Evolutionary conservation across 2,329 filamentous ascomycete species (phyloP).

Genomic region (Colletotrichum tabaci): DNA sequence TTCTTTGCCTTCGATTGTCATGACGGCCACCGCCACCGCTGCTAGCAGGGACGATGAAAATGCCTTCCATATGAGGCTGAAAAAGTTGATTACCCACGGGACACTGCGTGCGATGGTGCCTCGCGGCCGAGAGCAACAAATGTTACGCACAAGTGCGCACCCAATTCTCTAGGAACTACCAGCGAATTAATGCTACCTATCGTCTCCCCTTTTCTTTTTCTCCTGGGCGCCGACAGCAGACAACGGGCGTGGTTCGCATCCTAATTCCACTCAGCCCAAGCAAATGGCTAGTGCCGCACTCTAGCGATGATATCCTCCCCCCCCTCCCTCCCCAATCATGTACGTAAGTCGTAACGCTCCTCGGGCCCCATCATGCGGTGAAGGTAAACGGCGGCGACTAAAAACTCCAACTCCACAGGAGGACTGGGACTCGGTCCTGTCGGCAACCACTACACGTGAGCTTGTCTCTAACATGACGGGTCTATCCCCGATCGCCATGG

Average conservation of each 20-base stretch:
- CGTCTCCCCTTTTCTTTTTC: neutral
- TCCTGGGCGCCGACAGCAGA: neutral
- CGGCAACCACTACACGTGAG: slow-evolving; percentile 40
- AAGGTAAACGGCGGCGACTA: slow-evolving; percentile 39
- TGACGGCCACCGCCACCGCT: neutral
- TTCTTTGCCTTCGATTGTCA: neutral
- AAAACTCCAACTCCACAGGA: slow-evolving; percentile 1
- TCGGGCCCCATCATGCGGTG: slow-evolving; percentile 36
- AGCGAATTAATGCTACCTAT: neutral
- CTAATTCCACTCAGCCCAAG: slow-evolving; percentile 15
- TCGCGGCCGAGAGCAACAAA: slow-evolving; percentile 16
- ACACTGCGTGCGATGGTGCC: slow-evolving; percentile 18
- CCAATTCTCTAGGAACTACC: slow-evolving; percentile 7
- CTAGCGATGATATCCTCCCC: slow-evolving; percentile 25
- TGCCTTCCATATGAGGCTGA: slow-evolving; percentile 23
- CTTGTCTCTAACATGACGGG: slow-evolving; percentile 37
- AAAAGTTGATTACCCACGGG: neutral
- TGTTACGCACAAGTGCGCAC: slow-evolving; percentile 6
- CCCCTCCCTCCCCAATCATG: slow-evolving; percentile 31
- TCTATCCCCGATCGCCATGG: slow-evolving; percentile 29
- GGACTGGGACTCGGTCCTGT: slow-evolving; percentile 34
- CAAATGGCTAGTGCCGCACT: slow-evolving; percentile 35
- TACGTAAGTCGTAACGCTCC: slow-evolving; percentile 39
- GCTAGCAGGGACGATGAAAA: neutral
- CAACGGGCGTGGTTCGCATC: slow-evolving; percentile 7